Percentiles rank a stretch among this genome's conserved stretches.
Conservation (phyloP, 2,329 filamentous ascomycete genomes). For the Ophiostoma sp. region DNA sequence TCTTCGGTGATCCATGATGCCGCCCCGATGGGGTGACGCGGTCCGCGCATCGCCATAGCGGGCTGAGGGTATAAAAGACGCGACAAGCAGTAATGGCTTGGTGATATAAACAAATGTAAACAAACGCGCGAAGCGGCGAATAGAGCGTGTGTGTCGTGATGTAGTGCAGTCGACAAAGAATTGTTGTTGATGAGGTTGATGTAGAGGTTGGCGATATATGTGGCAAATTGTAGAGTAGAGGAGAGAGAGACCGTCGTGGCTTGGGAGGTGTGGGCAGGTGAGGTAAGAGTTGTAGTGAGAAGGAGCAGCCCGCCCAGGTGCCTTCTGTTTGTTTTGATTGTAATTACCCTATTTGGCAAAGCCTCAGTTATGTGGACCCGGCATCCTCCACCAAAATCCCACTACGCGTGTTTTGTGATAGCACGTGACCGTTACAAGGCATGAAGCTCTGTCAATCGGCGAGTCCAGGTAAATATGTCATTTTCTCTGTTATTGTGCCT, state of each 20-base stretch:
- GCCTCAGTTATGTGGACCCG: conserved; percentile 16
- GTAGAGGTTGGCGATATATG: not conserved
- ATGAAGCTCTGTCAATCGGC: not conserved
- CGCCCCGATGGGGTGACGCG: conserved; percentile 70
- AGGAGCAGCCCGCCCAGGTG: conserved; percentile 9
- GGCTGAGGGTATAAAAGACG: conserved; percentile 11
- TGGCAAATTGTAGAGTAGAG: not conserved
- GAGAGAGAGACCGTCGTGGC: conserved; percentile 1
- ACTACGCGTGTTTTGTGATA: conserved; percentile 2
- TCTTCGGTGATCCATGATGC: conserved; percentile 81
- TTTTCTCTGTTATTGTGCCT: no score
- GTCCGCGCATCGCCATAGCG: conserved; percentile 45
- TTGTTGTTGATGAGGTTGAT: not conserved
- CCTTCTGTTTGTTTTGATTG: conserved; percentile 29
- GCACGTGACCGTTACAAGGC: not conserved
- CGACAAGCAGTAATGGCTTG: not conserved
- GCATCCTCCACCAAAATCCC: conserved; percentile 11
- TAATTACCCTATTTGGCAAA: conserved; percentile 24
- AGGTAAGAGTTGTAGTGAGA: conserved; percentile 15
- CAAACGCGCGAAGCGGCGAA: not conserved
- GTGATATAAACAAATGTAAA: not conserved
- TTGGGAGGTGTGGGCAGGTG: conserved; percentile 6
- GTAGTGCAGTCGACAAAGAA: not conserved
- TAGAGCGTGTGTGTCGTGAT: not conserved
- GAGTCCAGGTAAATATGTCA: no score